A percentile compares a stretch with the other conserved stretches of the same genome.
These are phyloP conservation scores for Suillus weaverae DNA, from an alignment of 768 basidiomycete species.

Conservation along the genomic window DNA sequence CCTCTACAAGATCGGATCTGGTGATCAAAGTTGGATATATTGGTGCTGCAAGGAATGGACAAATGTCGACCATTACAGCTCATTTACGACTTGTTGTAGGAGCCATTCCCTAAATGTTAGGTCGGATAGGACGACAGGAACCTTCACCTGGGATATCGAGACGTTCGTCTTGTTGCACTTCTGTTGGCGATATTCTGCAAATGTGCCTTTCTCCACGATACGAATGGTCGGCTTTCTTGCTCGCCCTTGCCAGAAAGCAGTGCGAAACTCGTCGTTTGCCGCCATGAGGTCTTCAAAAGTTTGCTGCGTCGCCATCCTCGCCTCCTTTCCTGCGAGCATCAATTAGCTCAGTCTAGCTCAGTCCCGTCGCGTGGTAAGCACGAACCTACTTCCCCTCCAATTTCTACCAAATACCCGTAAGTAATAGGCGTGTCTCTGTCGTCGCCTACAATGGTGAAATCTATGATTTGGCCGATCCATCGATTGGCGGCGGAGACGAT, in stretches of 20 bases:
- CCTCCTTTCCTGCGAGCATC: background rate
- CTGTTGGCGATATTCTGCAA: slow-evolving; percentile 12
- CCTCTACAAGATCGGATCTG: too few species aligned
- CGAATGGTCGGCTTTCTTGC: slow-evolving; percentile 12
- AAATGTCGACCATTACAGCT: slow-evolving; percentile 2
- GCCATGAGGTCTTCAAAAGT: background rate
- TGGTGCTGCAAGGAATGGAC: background rate
- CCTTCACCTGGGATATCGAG: slow-evolving; percentile 11
- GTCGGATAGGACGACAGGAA: slow-evolving; percentile 12
- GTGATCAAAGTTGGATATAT: too few species aligned
- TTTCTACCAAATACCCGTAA: slow-evolving; percentile 10
- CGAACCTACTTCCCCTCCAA: background rate
- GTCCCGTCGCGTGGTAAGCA: background rate
- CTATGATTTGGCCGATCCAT: slow-evolving; percentile 4
- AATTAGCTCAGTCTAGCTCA: background rate
- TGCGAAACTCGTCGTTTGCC: background rate
- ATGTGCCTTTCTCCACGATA: slow-evolving; percentile 9
- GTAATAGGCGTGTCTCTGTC: background rate
- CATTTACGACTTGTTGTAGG: slow-evolving; percentile 1
- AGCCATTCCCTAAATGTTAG: slow-evolving; percentile 6
- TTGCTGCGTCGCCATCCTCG: background rate
- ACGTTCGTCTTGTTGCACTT: background rate
- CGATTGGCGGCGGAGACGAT: background rate
- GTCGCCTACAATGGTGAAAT: slow-evolving; percentile 9
- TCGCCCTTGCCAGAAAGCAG: background rate